Conservation (phyloP, 2,329 filamentous ascomycete genomes). For the Penicillium vulpinum region DNA sequence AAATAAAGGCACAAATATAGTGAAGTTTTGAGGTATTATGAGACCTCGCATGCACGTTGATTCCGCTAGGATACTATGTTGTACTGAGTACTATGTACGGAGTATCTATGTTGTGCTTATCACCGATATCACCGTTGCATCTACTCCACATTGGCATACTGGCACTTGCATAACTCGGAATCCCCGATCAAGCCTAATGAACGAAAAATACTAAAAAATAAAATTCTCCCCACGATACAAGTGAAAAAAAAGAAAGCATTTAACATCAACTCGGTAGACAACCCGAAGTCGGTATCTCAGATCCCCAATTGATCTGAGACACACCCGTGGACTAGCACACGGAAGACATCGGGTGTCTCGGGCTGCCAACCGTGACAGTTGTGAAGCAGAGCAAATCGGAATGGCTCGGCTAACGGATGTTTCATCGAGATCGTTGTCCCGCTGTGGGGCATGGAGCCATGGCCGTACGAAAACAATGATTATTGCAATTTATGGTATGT, state of each 20-base stretch:
- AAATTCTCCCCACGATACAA: not conserved
- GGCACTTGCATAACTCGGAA: too few species aligned
- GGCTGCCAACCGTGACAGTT: constrained; percentile 13
- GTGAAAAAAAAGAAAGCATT: not conserved
- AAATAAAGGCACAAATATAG: not conserved
- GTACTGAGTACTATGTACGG: too few species aligned
- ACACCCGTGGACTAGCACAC: constrained; percentile 18
- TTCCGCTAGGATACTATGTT: not conserved
- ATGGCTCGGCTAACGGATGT: constrained; percentile 24
- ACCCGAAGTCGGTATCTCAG: not conserved
- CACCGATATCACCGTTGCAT: not conserved
- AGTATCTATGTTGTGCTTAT: not conserved
- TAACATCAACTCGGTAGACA: not conserved
- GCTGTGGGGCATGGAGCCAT: constrained; percentile 20
- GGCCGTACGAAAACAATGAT: not conserved
- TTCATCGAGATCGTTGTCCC: constrained; percentile 28
- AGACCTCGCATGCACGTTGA: not conserved
- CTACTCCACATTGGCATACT: not conserved
- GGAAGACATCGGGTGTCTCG: constrained; percentile 21
- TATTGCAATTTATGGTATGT: too few species aligned
- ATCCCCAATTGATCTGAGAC: constrained; percentile 2
- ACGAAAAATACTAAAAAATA: not conserved
- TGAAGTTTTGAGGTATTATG: not conserved
- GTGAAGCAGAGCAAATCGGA: constrained; percentile 24
- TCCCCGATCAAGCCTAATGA: not conserved